A percentile compares a stretch with the other conserved stretches of the same genome.
Conservation (phyloP, 2,329 filamentous ascomycete genomes). For the Fusarium buharicum region DNA sequence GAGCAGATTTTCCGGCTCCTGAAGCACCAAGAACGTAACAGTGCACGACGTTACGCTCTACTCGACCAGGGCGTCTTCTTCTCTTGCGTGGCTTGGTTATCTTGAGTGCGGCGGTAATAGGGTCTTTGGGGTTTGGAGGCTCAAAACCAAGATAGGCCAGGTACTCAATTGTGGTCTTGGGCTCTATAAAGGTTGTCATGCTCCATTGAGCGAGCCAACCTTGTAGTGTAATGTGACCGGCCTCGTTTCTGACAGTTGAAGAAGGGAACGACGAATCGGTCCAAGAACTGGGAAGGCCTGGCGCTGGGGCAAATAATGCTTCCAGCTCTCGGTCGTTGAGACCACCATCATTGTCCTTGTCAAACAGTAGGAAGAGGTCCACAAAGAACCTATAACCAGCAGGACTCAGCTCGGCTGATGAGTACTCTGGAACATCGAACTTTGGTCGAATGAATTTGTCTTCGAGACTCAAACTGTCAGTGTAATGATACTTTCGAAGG, state of each 20-base stretch:
- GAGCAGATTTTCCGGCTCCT: constrained; percentile 87
- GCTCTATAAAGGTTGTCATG: constrained; percentile 98
- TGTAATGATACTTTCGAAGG: constrained; percentile 92
- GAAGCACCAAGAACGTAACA: constrained; percentile 91
- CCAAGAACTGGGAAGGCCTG: constrained; percentile 89
- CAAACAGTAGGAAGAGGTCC: constrained; percentile 92
- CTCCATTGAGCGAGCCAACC: constrained; percentile 99
- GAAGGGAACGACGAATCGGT: constrained; percentile 88
- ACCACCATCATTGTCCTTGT: constrained; percentile 97
- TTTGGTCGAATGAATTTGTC: constrained; percentile 92
- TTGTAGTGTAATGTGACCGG: constrained; percentile 93
- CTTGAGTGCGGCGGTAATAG: constrained; percentile 85
- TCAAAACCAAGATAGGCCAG: constrained; percentile 97
- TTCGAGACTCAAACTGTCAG: constrained; percentile 90
- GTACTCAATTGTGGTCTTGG: constrained; percentile 94
- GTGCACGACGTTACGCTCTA: constrained; percentile 93
- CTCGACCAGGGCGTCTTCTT: constrained; percentile 80
- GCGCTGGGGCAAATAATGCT: constrained; percentile 91
- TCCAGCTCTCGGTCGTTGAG: constrained; percentile 86
- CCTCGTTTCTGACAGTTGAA: constrained; percentile 94
- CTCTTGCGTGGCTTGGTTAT: constrained; percentile 92
- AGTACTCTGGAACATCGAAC: constrained; percentile 91
- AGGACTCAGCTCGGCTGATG: constrained; percentile 93
- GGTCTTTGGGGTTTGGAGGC: constrained; percentile 76
- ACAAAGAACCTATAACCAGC: constrained; percentile 97